Base-by-base conservation (phyloP, 495 filamentous ascomycete species). In the Thozetella sp. region DNA sequence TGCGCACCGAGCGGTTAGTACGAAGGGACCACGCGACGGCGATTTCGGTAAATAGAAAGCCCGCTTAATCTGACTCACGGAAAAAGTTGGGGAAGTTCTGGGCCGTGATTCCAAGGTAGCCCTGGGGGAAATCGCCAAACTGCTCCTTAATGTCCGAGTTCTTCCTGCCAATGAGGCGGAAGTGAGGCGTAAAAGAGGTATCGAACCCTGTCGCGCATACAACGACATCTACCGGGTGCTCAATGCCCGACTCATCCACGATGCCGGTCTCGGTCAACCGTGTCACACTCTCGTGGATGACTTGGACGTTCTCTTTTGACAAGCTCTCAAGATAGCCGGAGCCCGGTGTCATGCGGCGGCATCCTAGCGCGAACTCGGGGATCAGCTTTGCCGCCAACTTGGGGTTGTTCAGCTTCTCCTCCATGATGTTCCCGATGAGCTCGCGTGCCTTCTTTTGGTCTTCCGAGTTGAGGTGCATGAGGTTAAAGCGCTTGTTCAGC, bases 171-270 rank as follows among this genome's bases (percentile, higher is more conserved):
- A 15, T 37, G 51, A 84, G 75, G 0, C 80, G 73, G 62, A 85
- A 87, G 2, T 75, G 77, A 0, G 83, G 82, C 2, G 71, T 73
- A 50, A 81, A 76, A 34, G 79, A 74, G 19, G 60, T 64, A 60
- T 87, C 81, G 19, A 82, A 83, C 2, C 85, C 85, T 0, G 84
- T 88, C 2, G 84, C 76, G 63, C 85, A 88, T 58, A 87, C 81
- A 2, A 80, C 70, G 3, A 78, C 67, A 53, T 85, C 82, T 1
- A 79, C 76, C n/a, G 72, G 58, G 40, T 80, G 64, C 53, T 76
- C 74, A 0, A 64, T 57, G 22, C 79, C 80, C 22, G 83, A 70
- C 2, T 67, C 68, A 6, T 73, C 75, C 20, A 80, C 55, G 40
- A 81, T 78, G 0, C 80, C 79, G 1, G 61, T 78, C 19, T 70